phyloP scores from a whole-genome alignment of 495 filamentous ascomycete genomes.

The Pseudevernia furfuracea region DNA sequence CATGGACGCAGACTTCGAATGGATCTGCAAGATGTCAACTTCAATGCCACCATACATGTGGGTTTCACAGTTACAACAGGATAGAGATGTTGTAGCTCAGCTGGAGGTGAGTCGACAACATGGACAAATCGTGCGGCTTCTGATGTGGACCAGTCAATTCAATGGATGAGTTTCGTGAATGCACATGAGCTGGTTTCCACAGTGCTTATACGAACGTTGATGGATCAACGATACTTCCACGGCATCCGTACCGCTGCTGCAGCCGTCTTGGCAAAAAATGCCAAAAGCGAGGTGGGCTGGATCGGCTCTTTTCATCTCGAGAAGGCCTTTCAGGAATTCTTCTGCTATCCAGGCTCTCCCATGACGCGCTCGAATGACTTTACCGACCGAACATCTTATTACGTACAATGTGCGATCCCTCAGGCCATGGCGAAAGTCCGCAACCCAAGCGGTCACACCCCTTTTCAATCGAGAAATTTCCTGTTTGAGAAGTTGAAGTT shows the following conservation, averaged over 20 bases:
- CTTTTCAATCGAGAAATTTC: conserved; percentile 65
- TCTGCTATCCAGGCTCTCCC: conserved; percentile 61
- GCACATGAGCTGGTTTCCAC: conserved; percentile 72
- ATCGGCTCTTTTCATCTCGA: conserved; percentile 78
- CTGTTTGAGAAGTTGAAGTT: conserved; percentile 80
- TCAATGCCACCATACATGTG: conserved; percentile 94
- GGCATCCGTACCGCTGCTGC: conserved; percentile 81
- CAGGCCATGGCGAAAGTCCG: conserved; percentile 70
- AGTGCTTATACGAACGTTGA: conserved; percentile 76
- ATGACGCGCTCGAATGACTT: conserved; percentile 89
- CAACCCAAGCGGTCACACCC: conserved; percentile 67
- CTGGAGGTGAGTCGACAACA: conserved; percentile 53
- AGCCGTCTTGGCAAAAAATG: conserved; percentile 63
- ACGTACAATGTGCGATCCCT: conserved; percentile 73
- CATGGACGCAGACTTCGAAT: conserved; percentile 97
- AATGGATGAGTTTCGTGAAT: conserved; percentile 50
- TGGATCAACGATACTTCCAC: conserved; percentile 89
- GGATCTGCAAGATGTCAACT: conserved; percentile 75
- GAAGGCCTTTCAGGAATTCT: conserved; percentile 77
- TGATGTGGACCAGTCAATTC: conserved; percentile 44
- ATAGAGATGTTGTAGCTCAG: conserved; percentile 92
- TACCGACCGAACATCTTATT: conserved; percentile 69
- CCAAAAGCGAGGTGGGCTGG: conserved; percentile 60
- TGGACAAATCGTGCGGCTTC: background rate
- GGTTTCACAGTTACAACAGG: conserved; percentile 91